Evolutionary conservation across 1,139 yeast genomes (phyloP).

Genomic region (Sugiyamaella sp.): DNA sequence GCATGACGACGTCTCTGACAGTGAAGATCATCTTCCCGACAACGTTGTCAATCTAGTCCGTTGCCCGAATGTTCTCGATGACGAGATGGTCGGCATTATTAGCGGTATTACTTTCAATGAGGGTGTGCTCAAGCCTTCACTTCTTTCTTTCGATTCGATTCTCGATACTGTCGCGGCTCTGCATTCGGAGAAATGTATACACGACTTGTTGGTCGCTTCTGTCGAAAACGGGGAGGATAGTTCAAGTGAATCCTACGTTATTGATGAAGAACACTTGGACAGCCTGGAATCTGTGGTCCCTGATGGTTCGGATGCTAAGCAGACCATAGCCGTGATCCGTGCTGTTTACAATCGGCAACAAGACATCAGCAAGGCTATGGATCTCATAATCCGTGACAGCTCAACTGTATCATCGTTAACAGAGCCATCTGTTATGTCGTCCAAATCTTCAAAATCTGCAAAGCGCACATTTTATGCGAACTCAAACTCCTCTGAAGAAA

Average conservation of each 20-base stretch:
- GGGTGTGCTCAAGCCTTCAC: neutral
- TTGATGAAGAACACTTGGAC: constrained; percentile 5
- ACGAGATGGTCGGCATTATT: constrained; percentile 3
- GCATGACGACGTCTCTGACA: neutral
- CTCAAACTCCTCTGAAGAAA: constrained; percentile 10
- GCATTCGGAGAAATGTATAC: constrained; percentile 8
- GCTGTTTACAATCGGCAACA: constrained; percentile 9
- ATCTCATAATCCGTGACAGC: neutral
- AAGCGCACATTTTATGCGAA: constrained; percentile 1
- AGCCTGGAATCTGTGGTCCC: constrained; percentile 4
- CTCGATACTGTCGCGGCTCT: constrained; percentile 15
- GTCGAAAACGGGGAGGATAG: constrained; percentile 17
- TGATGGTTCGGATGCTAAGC: constrained; percentile 16
- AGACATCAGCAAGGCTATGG: constrained; percentile 11
- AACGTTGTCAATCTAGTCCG: constrained; percentile 5
- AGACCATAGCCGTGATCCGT: constrained; percentile 8
- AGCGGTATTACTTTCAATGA: constrained; percentile 5
- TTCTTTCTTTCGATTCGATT: constrained; percentile 7
- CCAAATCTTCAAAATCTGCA: neutral
- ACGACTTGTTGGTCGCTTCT: constrained; percentile 1
- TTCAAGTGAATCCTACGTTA: constrained; percentile 6
- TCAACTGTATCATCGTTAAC: neutral
- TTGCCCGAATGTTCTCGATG: constrained; percentile 14
- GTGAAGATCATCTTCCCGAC: constrained; percentile 3
- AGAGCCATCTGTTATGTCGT: neutral